Percentiles rank a stretch among this genome's conserved stretches.
phyloP scores from a whole-genome alignment of 257 asterid species.

The Voacanga thouarsii region DNA sequence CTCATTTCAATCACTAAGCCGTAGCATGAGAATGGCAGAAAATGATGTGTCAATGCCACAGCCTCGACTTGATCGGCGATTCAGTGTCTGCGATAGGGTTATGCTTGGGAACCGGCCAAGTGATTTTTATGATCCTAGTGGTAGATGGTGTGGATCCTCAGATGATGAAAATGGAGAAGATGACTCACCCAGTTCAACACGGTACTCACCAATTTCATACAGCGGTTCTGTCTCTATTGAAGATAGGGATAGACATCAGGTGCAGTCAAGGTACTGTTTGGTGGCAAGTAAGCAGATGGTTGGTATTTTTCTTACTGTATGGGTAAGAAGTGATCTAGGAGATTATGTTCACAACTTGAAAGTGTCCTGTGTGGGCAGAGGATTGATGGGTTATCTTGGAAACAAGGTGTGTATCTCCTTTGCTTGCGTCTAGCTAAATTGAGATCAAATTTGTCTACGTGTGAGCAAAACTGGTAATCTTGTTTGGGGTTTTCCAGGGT shows the following conservation, averaged over 20 bases:
- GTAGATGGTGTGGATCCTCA: conserved; percentile 56
- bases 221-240: conserved; percentile 44
- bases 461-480: conserved; percentile 13
- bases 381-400: conserved; percentile 98
- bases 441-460: not conserved
- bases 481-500: conserved; percentile 57
- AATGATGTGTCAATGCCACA: conserved; percentile 48
- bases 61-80: conserved; percentile 72
- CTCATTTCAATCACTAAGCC: conserved; percentile 70
- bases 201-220: conserved; percentile 48
- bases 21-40: conserved; percentile 74
- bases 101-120: conserved; percentile 53
- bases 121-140: conserved; percentile 54
- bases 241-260: conserved; percentile 48
- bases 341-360: conserved; percentile 71
- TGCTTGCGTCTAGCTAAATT: conserved; percentile 14
- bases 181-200: conserved; percentile 48
- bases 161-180: conserved; percentile 61
- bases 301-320: conserved; percentile 82
- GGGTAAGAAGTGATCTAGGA: conserved; percentile 77
- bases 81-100: conserved; percentile 78
- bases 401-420: conserved; percentile 61
- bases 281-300: conserved; percentile 99
- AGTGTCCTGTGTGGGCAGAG: conserved; percentile 97
- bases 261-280: conserved; percentile 65